Evolutionary conservation across 768 basidiomycete species (phyloP).

Genomic region (Holtermannia corniformis): DNA sequence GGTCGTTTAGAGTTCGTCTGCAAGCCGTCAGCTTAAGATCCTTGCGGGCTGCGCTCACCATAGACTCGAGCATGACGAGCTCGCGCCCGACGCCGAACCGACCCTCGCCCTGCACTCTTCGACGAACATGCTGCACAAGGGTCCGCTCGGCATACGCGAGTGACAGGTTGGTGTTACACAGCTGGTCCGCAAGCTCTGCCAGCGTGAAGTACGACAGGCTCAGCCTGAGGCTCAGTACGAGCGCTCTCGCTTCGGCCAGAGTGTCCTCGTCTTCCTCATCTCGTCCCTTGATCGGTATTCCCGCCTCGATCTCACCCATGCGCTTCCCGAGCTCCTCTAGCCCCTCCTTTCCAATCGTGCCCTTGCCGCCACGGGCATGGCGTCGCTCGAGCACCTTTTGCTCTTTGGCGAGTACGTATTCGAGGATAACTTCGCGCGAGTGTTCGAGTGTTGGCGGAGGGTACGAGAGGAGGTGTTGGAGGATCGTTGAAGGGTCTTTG

Average conservation of each 20-base stretch:
- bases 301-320: slow-evolving; percentile 29
- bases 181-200: slow-evolving; percentile 24
- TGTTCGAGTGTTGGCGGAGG: slow-evolving; percentile 31
- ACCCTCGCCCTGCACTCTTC: slow-evolving; percentile 32
- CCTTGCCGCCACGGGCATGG: slow-evolving; percentile 32
- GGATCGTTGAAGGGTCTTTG: slow-evolving; percentile 24
- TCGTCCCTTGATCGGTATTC: not conserved
- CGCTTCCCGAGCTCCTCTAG: slow-evolving; percentile 30
- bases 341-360: slow-evolving; percentile 26
- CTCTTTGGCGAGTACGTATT: slow-evolving; percentile 33
- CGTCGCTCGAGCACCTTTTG: slow-evolving; percentile 26
- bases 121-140: slow-evolving; percentile 30
- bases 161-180: slow-evolving; percentile 6
- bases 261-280: not conserved
- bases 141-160: slow-evolving; percentile 33
- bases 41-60: slow-evolving; percentile 18
- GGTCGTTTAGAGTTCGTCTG: slow-evolving; percentile 16
- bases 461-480: slow-evolving; percentile 29
- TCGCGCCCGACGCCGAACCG: slow-evolving; percentile 31
- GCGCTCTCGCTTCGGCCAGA: slow-evolving; percentile 18
- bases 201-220: slow-evolving; percentile 35
- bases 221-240: slow-evolving; percentile 33
- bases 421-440: slow-evolving; percentile 37
- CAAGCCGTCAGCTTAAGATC: not conserved
- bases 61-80: slow-evolving; percentile 27